Conservation (phyloP, 495 filamentous ascomycete species). For the Penicillium canescens region DNA sequence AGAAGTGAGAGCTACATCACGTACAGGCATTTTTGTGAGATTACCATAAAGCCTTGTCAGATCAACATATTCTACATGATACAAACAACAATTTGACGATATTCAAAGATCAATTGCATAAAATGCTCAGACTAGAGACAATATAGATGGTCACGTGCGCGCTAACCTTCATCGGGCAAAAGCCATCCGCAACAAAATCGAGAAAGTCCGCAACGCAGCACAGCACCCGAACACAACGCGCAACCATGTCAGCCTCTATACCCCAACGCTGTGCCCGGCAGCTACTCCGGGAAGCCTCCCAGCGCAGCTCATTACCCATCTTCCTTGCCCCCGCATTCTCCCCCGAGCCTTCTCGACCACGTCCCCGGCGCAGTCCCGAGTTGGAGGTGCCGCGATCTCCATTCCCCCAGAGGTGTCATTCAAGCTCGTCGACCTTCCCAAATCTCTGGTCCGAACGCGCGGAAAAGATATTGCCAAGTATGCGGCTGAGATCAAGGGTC, state of each 20-base stretch:
- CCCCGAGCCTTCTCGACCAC: constrained; percentile 68
- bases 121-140: background rate
- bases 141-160: constrained; percentile 26
- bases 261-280: constrained; percentile 44
- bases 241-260: constrained; percentile 36
- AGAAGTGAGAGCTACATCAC: too few species aligned
- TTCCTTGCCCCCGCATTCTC: constrained; percentile 79
- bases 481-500: constrained; percentile 68
- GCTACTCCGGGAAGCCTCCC: constrained; percentile 37
- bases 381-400: constrained; percentile 78
- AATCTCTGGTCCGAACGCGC: constrained; percentile 44
- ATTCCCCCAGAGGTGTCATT: constrained; percentile 83
- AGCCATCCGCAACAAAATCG: constrained; percentile 37
- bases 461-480: constrained; percentile 57
- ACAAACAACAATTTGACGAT: too few species aligned
- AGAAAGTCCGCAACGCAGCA: constrained; percentile 28
- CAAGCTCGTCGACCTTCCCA: constrained; percentile 59
- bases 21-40: too few species aligned
- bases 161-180: constrained; percentile 31
- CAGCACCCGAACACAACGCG: constrained; percentile 23
- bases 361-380: constrained; percentile 66
- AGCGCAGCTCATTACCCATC: constrained; percentile 52
- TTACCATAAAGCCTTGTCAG: too few species aligned
- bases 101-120: too few species aligned
- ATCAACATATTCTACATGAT: too few species aligned